Base-by-base conservation (phyloP, 2,329 filamentous ascomycete species). In the Cladosporium austrohemisphaericum region DNA sequence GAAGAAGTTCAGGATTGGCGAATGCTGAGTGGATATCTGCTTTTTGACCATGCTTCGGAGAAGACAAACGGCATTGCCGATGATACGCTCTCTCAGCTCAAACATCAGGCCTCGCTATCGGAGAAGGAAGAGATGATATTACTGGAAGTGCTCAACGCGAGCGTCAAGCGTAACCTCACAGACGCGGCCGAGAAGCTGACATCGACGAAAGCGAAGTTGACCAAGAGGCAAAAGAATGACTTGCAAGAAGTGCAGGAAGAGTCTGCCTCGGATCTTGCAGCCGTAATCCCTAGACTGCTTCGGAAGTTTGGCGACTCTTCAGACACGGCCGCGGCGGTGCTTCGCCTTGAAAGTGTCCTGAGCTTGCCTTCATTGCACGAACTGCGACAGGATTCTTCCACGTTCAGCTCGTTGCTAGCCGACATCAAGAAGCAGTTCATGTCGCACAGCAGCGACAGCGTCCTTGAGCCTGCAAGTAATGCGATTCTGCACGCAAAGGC, bases 381-480 rank as follows among this genome's bases (percentile, higher is more conserved):
- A 61, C 74, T 97, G 29, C 85, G 91, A 44, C 90, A 95, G 65
- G 89, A 94, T 57, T 82, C 88, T 1, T 84, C 85, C 1, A 85
- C 83, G 2, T 95, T 94, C 63, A 81, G 84, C 5, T 82, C 85
- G 18, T 73, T 97, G 23, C 75, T 98, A 1, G 90, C 95, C 58
- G 91, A 96, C 61, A 89, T 97, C 59, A 90, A 88, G 66, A 89
- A 88, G 51, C 93, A 98, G 60, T 97, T 98, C 70, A 83, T 86
- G 60, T 83, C 89, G n/a, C 93, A 98, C 63, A 87, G 88, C 35
- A 88, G 95, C 61, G 86, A 88, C 59, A 80, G 81, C 49, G 91
- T 97, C 14, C 76, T 98, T 37, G 82, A 83, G 9, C 91, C 96
- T 67, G 92, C 90, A 11, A 85, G 86, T 22, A 78, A 83, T 18